Conservation (phyloP, 306 rosid species). For the Vachellia pachyceras region DNA sequence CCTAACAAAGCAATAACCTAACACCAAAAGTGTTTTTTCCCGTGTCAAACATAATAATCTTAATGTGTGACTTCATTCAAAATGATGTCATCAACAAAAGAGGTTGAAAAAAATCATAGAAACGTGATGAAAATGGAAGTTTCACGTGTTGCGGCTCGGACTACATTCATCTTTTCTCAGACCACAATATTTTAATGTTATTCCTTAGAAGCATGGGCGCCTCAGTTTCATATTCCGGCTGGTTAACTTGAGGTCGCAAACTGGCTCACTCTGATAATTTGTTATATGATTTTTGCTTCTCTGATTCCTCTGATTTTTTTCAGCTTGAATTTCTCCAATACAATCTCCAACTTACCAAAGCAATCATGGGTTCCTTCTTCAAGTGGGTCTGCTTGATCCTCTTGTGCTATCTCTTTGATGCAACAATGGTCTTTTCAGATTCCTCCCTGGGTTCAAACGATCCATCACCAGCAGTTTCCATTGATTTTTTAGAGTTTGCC, state of each 20-base stretch:
- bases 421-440: conserved; percentile 42
- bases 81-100: neutral
- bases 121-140: conserved; percentile 1
- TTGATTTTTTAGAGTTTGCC: conserved; percentile 53
- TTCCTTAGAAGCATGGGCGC: neutral
- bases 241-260: too few species aligned
- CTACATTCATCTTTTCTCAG: neutral
- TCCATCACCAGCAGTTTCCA: conserved; percentile 43
- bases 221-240: conserved; percentile 15
- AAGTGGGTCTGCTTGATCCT: conserved; percentile 39
- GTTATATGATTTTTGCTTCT: neutral
- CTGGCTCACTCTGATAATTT: neutral
- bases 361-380: conserved; percentile 39
- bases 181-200: neutral
- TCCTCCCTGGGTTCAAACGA: conserved; percentile 42
- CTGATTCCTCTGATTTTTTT: neutral
- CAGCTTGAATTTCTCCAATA: conserved; percentile 21
- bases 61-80: neutral
- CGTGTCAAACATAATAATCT: neutral
- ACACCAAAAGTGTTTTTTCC: neutral
- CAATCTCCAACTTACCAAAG: conserved; percentile 23
- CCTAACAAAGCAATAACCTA: neutral
- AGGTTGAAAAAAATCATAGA: neutral
- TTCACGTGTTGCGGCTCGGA: conserved; percentile 23
- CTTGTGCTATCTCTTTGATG: conserved; percentile 12